Evolutionary conservation across 306 rosid species (phyloP).

Genomic region (Purshia tridentata): DNA sequence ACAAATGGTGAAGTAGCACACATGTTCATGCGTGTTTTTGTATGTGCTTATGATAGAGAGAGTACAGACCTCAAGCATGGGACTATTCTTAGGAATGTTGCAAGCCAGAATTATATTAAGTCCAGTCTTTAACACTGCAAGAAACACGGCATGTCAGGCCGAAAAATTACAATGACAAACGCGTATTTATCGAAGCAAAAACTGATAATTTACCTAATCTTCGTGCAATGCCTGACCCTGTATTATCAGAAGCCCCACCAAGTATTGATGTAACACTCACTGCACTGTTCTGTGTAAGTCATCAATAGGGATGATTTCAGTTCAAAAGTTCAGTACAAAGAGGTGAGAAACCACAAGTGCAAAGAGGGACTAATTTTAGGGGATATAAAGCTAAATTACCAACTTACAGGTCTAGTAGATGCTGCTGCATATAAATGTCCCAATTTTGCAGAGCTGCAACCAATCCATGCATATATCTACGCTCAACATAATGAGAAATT

Average conservation of each 20-base stretch:
- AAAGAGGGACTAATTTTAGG: not conserved
- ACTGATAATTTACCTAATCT: slow-evolving; percentile 55
- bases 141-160: slow-evolving; percentile 19
- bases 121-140: slow-evolving; percentile 72
- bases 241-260: slow-evolving; percentile 85
- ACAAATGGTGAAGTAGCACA: too few species aligned
- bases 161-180: not conserved
- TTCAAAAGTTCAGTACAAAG: not conserved
- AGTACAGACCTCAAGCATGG: slow-evolving; percentile 68
- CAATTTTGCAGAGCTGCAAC: slow-evolving; percentile 73
- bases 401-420: slow-evolving; percentile 67
- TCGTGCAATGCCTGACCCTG: slow-evolving; percentile 83
- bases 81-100: slow-evolving; percentile 70
- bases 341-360: not conserved
- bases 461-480: slow-evolving; percentile 55
- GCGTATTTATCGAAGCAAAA: not conserved
- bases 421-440: slow-evolving; percentile 89
- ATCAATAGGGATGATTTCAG: not conserved
- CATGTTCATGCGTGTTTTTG: too few species aligned
- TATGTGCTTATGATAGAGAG: not conserved
- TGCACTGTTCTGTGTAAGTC: slow-evolving; percentile 41
- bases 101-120: slow-evolving; percentile 77
- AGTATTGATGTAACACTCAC: slow-evolving; percentile 73
- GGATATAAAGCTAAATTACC: too few species aligned
- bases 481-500: not conserved